Evolutionary conservation across 768 basidiomycete genomes (phyloP).

Genomic region (Royoungia palumana): DNA sequence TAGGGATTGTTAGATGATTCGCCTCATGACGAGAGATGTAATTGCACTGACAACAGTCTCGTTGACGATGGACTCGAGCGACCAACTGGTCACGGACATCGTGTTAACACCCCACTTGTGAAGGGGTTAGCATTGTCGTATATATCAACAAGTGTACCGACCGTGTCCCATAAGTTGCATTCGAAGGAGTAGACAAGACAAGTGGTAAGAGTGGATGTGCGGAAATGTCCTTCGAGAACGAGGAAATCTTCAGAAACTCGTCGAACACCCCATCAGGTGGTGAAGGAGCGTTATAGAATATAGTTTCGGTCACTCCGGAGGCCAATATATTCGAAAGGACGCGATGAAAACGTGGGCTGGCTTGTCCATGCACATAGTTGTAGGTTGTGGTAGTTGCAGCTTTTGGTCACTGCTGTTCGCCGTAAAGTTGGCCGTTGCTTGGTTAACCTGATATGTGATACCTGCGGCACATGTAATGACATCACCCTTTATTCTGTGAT

Average conservation of each 20-base stretch:
- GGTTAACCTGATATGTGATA: conserved; percentile 10
- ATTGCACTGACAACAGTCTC: conserved; percentile 13
- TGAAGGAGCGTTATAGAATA: conserved; percentile 52
- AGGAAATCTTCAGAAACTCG: conserved; percentile 23
- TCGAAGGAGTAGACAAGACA: conserved; percentile 1
- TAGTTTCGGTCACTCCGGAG: conserved; percentile 19
- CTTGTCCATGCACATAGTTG: conserved; percentile 23
- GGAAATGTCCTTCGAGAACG: conserved; percentile 1
- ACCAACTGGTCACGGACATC: background rate
- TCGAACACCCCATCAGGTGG: conserved; percentile 16
- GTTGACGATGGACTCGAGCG: conserved; percentile 7
- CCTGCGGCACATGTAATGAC: conserved; percentile 31
- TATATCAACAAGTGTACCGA: background rate
- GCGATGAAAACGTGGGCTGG: background rate
- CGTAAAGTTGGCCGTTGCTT: conserved; percentile 22
- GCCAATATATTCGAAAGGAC: background rate
- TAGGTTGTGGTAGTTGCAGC: conserved; percentile 42
- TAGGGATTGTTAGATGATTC: background rate
- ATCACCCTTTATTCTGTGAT: conserved; percentile 42
- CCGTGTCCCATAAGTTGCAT: conserved; percentile 6
- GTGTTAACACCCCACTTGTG: background rate
- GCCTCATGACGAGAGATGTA: background rate
- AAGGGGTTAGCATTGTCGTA: background rate
- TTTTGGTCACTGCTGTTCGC: conserved; percentile 21
- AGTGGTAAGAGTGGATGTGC: conserved; percentile 14